phyloP scores from a whole-genome alignment of 257 asterid species.

The Nicotiana tomentosiformis region DNA sequence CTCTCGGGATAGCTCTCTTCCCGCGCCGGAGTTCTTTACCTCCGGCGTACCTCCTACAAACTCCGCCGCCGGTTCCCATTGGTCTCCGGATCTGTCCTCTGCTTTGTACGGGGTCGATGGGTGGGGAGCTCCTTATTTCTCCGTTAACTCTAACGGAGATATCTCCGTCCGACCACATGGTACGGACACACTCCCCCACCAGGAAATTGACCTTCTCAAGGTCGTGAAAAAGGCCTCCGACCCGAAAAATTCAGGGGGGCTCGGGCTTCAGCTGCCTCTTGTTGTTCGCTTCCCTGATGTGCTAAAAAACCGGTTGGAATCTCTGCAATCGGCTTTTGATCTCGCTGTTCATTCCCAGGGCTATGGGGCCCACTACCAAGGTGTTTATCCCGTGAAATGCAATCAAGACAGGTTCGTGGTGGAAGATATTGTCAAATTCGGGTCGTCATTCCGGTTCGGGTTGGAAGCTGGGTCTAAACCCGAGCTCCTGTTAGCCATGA shows the following conservation, averaged over 20 bases:
- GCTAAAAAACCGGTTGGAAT: conserved; percentile 68
- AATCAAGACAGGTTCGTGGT: conserved; percentile 86
- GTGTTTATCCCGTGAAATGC: conserved; percentile 95
- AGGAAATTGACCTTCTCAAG: conserved; percentile 84
- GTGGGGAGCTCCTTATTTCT: conserved; percentile 97
- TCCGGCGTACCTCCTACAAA: conserved; percentile 35
- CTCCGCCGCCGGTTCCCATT: conserved; percentile 24
- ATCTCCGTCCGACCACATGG: conserved; percentile 73
- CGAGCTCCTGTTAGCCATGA: conserved; percentile 96
- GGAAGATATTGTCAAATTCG: conserved; percentile 91
- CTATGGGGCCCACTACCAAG: conserved; percentile 76
- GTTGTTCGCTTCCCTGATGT: conserved; percentile 83
- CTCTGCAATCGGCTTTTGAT: conserved; percentile 66
- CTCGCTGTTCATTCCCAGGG: conserved; percentile 57
- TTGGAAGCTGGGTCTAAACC: conserved; percentile 97
- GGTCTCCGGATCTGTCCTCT: conserved; percentile 69
- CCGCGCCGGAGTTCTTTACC: conserved; percentile 23
- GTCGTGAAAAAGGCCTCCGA: conserved; percentile 79
- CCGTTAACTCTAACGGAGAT: conserved; percentile 65
- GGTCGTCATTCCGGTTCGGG: conserved; percentile 74
- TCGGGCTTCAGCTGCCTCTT: conserved; percentile 77
- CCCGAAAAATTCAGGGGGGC: conserved; percentile 60
- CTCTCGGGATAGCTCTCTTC: conserved; percentile 57
- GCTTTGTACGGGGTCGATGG: conserved; percentile 65
- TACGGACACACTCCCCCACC: conserved; percentile 55